Evolutionary conservation across 129 eudicot species (phyloP), one percentile per base, ranked within the genome.

Genomic region (Flaveria ramosissima): DNA sequence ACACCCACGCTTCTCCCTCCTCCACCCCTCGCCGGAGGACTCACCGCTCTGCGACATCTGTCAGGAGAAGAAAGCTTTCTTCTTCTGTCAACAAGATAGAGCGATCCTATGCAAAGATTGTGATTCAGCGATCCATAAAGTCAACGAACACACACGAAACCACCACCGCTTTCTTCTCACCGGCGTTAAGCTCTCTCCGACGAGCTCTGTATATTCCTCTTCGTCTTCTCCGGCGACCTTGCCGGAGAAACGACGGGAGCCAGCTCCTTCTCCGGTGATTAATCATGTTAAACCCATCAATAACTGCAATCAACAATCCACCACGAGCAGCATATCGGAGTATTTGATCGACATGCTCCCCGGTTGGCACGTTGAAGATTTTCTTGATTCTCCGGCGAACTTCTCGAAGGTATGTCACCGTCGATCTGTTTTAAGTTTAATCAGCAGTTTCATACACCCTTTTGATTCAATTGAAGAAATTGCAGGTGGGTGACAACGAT

Each of bases 291-390:
- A 82, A 80, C 13, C 70, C 10, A 17, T 24, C 3, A 64, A 71
- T 17, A 30, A 30, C 36, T 30, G 36, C 36, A 3, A 30, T 4
- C 36, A 30, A 4, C 36, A 30, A 30, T 77, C 87, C 0, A n/a
- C 71, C 9, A 55, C 87, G 0, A 88, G 94, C 72, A 90, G 96
- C 73, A 88, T 93, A 76, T 90, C 98, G 16, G 97, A 93, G 87
- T 90, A 93, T 45, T 87, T 93, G 91, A 86, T 88, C 7, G 97
- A 93, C 36, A 93, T 26, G 86, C 63, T 93, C 26, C 98, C 98
- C 0, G 98, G 98, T 7, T 93, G 97, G 96, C 98, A 90, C 46
- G 92, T 93, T 55, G 98, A 90, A 46, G 98, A 93, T 60, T 84
- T 90, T 64, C 89, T 90, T 70, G 89, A 88, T 84, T 72, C 81